These are phyloP conservation scores for Epicoccum nigrum DNA, from an alignment of 2,329 filamentous ascomycete species.

Conservation along the genomic window DNA sequence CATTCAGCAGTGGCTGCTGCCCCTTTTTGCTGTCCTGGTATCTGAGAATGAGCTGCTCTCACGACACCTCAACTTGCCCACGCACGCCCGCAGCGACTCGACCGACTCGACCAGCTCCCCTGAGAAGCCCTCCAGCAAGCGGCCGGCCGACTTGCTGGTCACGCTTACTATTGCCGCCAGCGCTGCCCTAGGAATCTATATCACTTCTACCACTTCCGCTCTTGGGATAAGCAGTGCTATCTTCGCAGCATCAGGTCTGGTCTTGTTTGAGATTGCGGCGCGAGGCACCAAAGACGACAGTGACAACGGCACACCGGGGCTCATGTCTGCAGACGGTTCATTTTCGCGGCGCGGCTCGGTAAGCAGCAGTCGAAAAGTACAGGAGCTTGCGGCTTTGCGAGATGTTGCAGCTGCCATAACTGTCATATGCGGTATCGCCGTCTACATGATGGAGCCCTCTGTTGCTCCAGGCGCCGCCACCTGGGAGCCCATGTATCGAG, in stretches of 20 bases:
- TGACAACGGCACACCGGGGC: slow-evolving; percentile 33
- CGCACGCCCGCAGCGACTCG: slow-evolving; percentile 28
- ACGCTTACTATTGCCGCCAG: slow-evolving; percentile 46
- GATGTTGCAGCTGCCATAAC: slow-evolving; percentile 38
- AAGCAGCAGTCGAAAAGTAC: slow-evolving; percentile 31
- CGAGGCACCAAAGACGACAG: slow-evolving; percentile 32
- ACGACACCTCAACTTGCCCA: slow-evolving; percentile 33
- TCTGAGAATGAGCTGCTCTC: slow-evolving; percentile 36
- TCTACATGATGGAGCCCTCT: slow-evolving; percentile 38
- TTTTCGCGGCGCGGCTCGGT: slow-evolving; percentile 32
- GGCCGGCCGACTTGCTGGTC: slow-evolving; percentile 39
- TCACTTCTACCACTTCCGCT: slow-evolving; percentile 43
- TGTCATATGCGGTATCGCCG: slow-evolving; percentile 35
- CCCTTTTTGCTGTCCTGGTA: slow-evolving; percentile 40
- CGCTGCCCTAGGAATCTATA: slow-evolving; percentile 44
- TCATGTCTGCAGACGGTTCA: slow-evolving; percentile 46
- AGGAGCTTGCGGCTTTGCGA: slow-evolving; percentile 36
- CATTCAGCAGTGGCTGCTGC: slow-evolving; percentile 42
- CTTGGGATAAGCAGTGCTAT: slow-evolving; percentile 53
- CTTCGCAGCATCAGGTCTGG: slow-evolving; percentile 49
- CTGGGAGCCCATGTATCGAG: slow-evolving; percentile 36
- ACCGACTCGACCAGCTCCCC: slow-evolving; percentile 20
- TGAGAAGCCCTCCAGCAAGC: slow-evolving; percentile 24
- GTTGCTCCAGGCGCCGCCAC: slow-evolving; percentile 31
- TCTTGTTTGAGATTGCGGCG: slow-evolving; percentile 49